Conservation (phyloP, 83 land plant genomes). For the Diphasiastrum complanatum region DNA sequence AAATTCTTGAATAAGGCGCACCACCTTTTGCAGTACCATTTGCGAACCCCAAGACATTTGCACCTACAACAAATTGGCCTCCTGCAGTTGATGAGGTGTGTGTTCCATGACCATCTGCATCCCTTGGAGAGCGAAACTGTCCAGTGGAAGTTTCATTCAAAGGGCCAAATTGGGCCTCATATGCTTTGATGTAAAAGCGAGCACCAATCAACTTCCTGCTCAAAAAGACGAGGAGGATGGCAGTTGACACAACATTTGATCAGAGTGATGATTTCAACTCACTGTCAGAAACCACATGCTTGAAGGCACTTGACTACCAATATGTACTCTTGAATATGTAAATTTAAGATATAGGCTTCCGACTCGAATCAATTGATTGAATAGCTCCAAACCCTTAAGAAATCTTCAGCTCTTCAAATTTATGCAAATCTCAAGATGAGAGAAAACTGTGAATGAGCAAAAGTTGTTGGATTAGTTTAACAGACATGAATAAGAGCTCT, state of each 20-base stretch:
- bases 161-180: slow-evolving; percentile 44
- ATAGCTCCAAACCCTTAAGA: too few species aligned
- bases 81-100: slow-evolving; percentile 77
- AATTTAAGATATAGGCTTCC: too few species aligned
- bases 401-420: too few species aligned
- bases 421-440: too few species aligned
- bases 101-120: slow-evolving; percentile 74
- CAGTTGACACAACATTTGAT: not conserved
- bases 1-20: slow-evolving; percentile 53
- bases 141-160: slow-evolving; percentile 31
- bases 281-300: too few species aligned
- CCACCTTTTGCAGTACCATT: slow-evolving; percentile 55
- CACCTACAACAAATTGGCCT: slow-evolving; percentile 39
- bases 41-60: slow-evolving; percentile 48
- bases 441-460: too few species aligned
- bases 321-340: too few species aligned
- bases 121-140: slow-evolving; percentile 55
- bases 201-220: slow-evolving; percentile 80
- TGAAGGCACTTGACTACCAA: too few species aligned
- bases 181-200: slow-evolving; percentile 53
- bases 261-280: not conserved
- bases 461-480: too few species aligned
- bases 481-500: too few species aligned
- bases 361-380: too few species aligned
- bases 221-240: not conserved